These are phyloP conservation scores for Cenchrus purpureus DNA, from an alignment of 176 grass and related monocot genomes.

Conservation along the genomic window DNA sequence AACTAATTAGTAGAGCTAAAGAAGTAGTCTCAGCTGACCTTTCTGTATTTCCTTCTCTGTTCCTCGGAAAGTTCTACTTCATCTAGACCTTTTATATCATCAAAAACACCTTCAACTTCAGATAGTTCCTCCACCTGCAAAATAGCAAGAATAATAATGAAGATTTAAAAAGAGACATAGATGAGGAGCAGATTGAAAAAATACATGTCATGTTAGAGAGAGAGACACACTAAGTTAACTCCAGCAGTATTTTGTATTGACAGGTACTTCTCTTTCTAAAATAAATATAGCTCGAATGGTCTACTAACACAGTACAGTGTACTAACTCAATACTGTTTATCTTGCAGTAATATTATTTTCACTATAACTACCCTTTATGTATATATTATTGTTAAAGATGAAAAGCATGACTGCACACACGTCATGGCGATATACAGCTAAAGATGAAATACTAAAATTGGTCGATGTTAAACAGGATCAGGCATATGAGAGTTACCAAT, in stretches of 20 bases:
- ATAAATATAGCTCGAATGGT: not conserved
- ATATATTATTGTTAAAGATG: not conserved
- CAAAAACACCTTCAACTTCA: constrained; percentile 73
- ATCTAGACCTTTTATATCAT: constrained; percentile 66
- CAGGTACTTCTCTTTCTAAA: constrained; percentile 12
- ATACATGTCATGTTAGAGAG: not conserved
- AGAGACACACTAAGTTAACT: not conserved
- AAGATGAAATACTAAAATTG: not conserved
- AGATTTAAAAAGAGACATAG: constrained; percentile 9
- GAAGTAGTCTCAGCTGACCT: constrained; percentile 53
- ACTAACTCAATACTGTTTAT: not conserved
- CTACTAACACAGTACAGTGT: not conserved
- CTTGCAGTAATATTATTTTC: constrained; percentile 3
- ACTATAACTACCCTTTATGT: not conserved
- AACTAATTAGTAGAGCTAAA: constrained; percentile 26
- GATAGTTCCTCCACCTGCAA: constrained; percentile 92
- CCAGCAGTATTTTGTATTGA: not conserved
- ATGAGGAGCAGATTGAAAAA: not conserved
- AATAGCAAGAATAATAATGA: constrained; percentile 29
- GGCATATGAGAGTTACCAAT: not conserved
- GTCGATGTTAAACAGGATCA: not conserved
- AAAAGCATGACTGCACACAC: not conserved
- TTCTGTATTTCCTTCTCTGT: constrained; percentile 89
- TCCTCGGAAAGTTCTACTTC: constrained; percentile 92
- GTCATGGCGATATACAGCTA: constrained; percentile 2